These are phyloP conservation scores for Teratosphaeria destructans DNA, from an alignment of 2,329 filamentous ascomycete genomes.

Conservation along the genomic window DNA sequence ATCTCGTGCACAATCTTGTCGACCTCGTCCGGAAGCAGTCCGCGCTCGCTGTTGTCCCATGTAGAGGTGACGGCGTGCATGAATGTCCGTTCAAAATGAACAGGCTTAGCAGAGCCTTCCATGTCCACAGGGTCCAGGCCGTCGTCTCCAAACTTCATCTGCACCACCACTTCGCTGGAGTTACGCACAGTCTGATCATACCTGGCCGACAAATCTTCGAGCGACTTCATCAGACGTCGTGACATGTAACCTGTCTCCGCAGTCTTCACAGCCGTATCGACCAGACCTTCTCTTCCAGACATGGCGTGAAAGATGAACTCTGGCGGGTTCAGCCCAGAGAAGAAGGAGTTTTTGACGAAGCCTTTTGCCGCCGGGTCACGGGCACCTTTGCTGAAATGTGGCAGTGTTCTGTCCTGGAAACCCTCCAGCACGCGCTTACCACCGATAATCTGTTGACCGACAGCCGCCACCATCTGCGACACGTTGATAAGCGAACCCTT, in stretches of 20 bases:
- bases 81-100: slow-evolving; percentile 86
- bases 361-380: slow-evolving; percentile 90
- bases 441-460: slow-evolving; percentile 96
- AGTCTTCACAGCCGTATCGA: slow-evolving; percentile 98
- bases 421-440: slow-evolving; percentile 87
- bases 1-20: slow-evolving; percentile 55
- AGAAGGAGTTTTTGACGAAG: slow-evolving; percentile 96
- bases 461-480: slow-evolving; percentile 94
- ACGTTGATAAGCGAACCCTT: slow-evolving; percentile 98
- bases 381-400: slow-evolving; percentile 90
- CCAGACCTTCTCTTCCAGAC: slow-evolving; percentile 93
- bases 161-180: slow-evolving; percentile 77
- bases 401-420: slow-evolving; percentile 88
- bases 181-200: slow-evolving; percentile 95
- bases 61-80: slow-evolving; percentile 67
- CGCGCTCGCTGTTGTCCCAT: slow-evolving; percentile 64
- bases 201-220: slow-evolving; percentile 86
- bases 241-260: slow-evolving; percentile 99
- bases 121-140: slow-evolving; percentile 94
- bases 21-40: slow-evolving; percentile 66
- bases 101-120: slow-evolving; percentile 87
- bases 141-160: slow-evolving; percentile 96
- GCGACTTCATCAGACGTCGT: slow-evolving; percentile 89
- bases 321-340: slow-evolving; percentile 75
- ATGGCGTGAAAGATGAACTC: slow-evolving; percentile 99